phyloP scores from a whole-genome alignment of 257 asterid species.

The Ajuga chamaepitys region DNA sequence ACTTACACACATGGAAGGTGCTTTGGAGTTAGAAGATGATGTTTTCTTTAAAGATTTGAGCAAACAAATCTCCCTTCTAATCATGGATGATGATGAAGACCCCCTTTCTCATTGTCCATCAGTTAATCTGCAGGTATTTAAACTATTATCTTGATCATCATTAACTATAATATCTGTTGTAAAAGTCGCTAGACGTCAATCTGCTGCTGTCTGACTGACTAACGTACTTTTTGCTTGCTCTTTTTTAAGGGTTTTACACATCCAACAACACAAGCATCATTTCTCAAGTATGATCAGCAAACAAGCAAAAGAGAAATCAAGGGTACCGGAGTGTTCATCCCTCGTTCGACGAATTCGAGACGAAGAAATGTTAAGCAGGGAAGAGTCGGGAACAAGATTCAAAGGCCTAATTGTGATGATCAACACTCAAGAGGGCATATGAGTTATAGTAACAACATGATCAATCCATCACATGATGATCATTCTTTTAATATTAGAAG shows the following conservation, averaged over 20 bases:
- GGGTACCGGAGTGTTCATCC: slow-evolving; percentile 91
- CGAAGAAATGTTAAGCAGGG: slow-evolving; percentile 40
- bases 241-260: slow-evolving; percentile 34
- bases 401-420: slow-evolving; percentile 28
- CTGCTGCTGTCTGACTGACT: too few relatives aligned
- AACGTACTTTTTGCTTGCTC: too few relatives aligned
- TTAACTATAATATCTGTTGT: too few relatives aligned
- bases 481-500: slow-evolving; percentile 39
- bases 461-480: slow-evolving; percentile 26
- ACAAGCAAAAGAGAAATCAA: slow-evolving; percentile 56
- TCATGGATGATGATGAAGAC: slow-evolving; percentile 73
- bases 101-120: slow-evolving; percentile 35
- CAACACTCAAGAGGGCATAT: slow-evolving; percentile 32
- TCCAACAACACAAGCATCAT: slow-evolving; percentile 35
- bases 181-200: too few relatives aligned
- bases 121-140: slow-evolving; percentile 43
- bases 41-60: slow-evolving; percentile 77
- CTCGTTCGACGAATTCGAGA: slow-evolving; percentile 48
- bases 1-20: slow-evolving; percentile 35
- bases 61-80: slow-evolving; percentile 68
- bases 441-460: slow-evolving; percentile 9
- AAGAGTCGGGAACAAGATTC: slow-evolving; percentile 36
- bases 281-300: slow-evolving; percentile 27
- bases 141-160: neutral
- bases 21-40: slow-evolving; percentile 70